phyloP scores from a whole-genome alignment of 2,329 filamentous ascomycete species.

The Penicillium sp. region DNA sequence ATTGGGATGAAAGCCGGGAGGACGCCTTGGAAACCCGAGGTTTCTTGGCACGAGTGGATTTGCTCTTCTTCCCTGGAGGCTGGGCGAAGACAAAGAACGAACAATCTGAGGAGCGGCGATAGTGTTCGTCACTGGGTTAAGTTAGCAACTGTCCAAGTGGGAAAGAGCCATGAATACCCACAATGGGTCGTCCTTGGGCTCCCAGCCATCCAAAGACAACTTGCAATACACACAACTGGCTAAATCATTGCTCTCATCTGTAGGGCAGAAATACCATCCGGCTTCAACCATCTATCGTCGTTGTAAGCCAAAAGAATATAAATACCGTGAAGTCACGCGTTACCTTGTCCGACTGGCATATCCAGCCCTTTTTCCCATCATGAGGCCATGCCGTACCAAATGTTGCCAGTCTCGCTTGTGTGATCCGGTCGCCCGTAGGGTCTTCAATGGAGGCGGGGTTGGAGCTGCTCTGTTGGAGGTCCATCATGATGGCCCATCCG shows the following conservation, averaged over 20 bases:
- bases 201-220: conserved; percentile 89
- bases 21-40: conserved; percentile 63
- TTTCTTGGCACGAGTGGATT: conserved; percentile 57
- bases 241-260: conserved; percentile 77
- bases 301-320: conserved; percentile 16
- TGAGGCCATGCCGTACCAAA: conserved; percentile 88
- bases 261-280: conserved; percentile 92
- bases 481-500: conserved; percentile 78
- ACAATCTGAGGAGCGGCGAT: conserved; percentile 72
- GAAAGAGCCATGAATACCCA: conserved; percentile 47
- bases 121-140: conserved; percentile 72
- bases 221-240: conserved; percentile 89
- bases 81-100: conserved; percentile 72
- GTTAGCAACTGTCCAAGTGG: conserved; percentile 12
- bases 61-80: conserved; percentile 51
- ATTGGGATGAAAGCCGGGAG: conserved; percentile 59
- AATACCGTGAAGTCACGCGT: conserved; percentile 16
- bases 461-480: conserved; percentile 49
- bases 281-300: conserved; percentile 71
- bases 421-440: conserved; percentile 67
- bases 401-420: conserved; percentile 74
- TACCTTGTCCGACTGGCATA: conserved; percentile 85
- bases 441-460: conserved; percentile 60
- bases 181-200: conserved; percentile 84
- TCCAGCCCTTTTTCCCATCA: conserved; percentile 82